These are phyloP conservation scores for Kernera saxatilis DNA, from an alignment of 345 rosid genomes.

Conservation along the genomic window DNA sequence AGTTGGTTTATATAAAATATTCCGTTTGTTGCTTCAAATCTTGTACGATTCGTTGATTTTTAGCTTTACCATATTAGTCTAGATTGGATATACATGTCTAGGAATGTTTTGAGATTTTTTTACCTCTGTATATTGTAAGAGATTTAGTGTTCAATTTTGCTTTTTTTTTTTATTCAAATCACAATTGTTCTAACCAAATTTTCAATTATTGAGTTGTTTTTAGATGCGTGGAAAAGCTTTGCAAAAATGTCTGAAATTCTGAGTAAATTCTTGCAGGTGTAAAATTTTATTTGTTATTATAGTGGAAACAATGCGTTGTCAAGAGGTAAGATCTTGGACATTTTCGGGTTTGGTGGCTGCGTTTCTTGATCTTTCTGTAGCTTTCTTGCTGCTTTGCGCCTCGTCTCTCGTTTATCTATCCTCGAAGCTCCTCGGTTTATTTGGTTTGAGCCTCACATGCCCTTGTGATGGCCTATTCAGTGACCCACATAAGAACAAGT, in stretches of 20 bases:
- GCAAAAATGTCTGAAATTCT: neutral
- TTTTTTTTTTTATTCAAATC: neutral
- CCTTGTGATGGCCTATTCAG: slow-evolving; percentile 54
- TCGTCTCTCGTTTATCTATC: slow-evolving; percentile 42
- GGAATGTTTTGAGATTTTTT: neutral
- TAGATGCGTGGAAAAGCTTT: neutral
- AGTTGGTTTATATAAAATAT: neutral
- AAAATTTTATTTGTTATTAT: too few species aligned
- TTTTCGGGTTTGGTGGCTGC: slow-evolving; percentile 51
- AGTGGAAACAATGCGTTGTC: slow-evolving; percentile 51
- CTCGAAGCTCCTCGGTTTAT: slow-evolving; percentile 46
- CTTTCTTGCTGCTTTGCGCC: slow-evolving; percentile 44
- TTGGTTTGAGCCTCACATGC: slow-evolving; percentile 53
- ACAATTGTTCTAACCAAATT: neutral
- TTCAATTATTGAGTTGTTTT: neutral
- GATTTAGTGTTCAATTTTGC: neutral
- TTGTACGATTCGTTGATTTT: neutral
- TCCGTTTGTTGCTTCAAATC: neutral
- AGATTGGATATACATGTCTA: neutral
- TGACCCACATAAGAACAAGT: slow-evolving; percentile 23
- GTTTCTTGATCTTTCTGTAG: slow-evolving; percentile 51
- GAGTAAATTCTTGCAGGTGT: neutral
- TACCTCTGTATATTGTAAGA: neutral
- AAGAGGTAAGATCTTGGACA: slow-evolving; percentile 48
- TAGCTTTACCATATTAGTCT: slow-evolving; percentile 5